Evolutionary conservation across 345 rosid species (phyloP), one percentile per base, ranked within the genome.

Genomic region (Eucalyptus erythrocorys): DNA sequence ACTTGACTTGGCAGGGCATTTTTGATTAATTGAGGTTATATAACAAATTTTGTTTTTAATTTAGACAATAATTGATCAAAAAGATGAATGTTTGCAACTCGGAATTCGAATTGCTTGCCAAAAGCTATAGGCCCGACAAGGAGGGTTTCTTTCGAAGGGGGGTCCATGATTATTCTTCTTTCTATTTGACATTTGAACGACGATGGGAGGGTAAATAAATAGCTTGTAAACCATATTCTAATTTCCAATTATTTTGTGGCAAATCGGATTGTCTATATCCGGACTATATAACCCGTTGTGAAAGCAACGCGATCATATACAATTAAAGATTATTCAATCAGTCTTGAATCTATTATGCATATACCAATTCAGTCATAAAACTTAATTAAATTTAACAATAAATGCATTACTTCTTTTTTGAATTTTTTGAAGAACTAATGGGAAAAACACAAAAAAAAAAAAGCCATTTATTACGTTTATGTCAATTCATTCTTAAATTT

Each of bases 391-490:
- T 51, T 51, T 51, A 19, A 21, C 1, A 21, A 2, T 21, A 51
- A 7, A 51, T 51, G 21, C 57, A 8, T 7, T 1, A 51, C 57
- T 10, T 51, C 10, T 51, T 8, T 51, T 51, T 51, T 51, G 24
- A 10, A 3, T 1, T 48, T 51, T 51, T 51, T 51, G 57, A 51
- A 51, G 57, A 51, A 51, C 19, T 51, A 19, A 51, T 51, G 24
- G 57, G 57, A 51, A 51, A 51, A 17, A 10, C 24, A 7, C 17
- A 3, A 3, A 7, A 51, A 3, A 7, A 51, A 51, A 43, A 19
- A 51, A 51, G 57, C 22, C 10, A 51, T 19, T 0, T 19, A 51
- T 51, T 19, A 3, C 0, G 0, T 51, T 19, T 51, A 17, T 19
- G 4, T 51, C 10, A 19, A 51, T 7, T 51, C 55, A 51, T 19